Evolutionary conservation across 352 stramenopile species (phyloP).

Genomic region (Peronosclerospora sorghi): DNA sequence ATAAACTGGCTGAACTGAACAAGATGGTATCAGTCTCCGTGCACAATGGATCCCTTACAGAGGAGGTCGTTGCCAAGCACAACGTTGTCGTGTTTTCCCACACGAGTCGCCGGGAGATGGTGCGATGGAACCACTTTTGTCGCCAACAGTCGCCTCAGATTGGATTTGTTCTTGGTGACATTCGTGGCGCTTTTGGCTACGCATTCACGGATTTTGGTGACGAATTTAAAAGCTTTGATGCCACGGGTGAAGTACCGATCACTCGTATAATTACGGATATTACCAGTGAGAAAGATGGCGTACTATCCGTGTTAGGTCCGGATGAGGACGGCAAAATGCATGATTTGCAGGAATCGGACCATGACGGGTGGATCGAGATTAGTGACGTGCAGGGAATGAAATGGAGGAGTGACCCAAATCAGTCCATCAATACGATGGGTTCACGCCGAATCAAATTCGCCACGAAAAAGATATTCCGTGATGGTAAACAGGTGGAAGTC

Average conservation of each 20-base stretch:
- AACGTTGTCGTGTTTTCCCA: conserved; percentile 86
- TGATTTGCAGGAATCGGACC: conserved; percentile 77
- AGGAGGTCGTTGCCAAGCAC: conserved; percentile 55
- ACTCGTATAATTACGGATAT: conserved; percentile 84
- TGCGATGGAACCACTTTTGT: conserved; percentile 87
- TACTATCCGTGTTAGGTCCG: conserved; percentile 61
- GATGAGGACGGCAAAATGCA: conserved; percentile 85
- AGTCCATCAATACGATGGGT: conserved; percentile 71
- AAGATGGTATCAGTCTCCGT: conserved; percentile 81
- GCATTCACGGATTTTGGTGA: conserved; percentile 79
- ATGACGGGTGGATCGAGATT: conserved; percentile 80
- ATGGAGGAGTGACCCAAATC: conserved; percentile 38
- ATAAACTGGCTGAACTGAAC: conserved; percentile 87
- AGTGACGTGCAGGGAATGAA: conserved; percentile 75
- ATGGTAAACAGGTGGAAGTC: conserved; percentile 77
- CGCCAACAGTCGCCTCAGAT: conserved; percentile 61
- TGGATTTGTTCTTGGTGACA: conserved; percentile 74
- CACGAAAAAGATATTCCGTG: conserved; percentile 79
- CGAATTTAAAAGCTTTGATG: conserved; percentile 65
- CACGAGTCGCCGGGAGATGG: conserved; percentile 56
- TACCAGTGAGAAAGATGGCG: conserved; percentile 68
- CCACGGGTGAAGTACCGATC: conserved; percentile 72
- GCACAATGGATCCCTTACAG: conserved; percentile 52
- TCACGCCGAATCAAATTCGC: conserved; percentile 68
- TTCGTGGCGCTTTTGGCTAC: conserved; percentile 64